Evolutionary conservation across 805 yeast species (phyloP).

Genomic region (Metschnikowia shivogae): DNA sequence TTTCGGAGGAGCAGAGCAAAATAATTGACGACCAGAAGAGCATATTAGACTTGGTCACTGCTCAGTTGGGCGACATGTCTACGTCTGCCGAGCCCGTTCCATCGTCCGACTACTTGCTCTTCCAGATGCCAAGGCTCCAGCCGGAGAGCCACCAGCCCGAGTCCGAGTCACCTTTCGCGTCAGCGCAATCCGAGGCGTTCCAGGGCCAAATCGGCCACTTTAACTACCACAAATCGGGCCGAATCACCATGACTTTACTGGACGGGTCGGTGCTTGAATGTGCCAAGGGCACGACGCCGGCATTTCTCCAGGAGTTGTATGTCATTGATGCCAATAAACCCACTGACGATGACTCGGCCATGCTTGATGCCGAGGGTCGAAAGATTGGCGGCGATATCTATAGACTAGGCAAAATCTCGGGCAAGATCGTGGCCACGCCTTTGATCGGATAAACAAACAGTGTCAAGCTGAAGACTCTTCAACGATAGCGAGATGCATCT

Average conservation of each 20-base stretch:
- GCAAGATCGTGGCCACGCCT: conserved; percentile 20
- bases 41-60: conserved; percentile 26
- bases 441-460: conserved; percentile 3
- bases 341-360: conserved; percentile 23
- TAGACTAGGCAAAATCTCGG: conserved; percentile 15
- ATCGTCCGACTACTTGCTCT: conserved; percentile 27
- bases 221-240: conserved; percentile 81
- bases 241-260: conserved; percentile 69
- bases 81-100: conserved; percentile 12
- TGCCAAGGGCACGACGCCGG: conserved; percentile 62
- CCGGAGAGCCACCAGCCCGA: conserved; percentile 30
- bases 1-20: conserved; percentile 29
- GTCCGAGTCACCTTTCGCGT: conserved; percentile 10
- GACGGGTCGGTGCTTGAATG: conserved; percentile 60
- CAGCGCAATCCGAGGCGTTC: conserved; percentile 9
- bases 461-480: not conserved
- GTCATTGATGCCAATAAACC: conserved; percentile 40
- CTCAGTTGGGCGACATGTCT: conserved; percentile 20
- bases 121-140: conserved; percentile 48
- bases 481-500: too few species aligned
- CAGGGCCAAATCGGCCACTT: conserved; percentile 68
- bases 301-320: conserved; percentile 71
- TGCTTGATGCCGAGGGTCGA: conserved; percentile 15
- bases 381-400: conserved; percentile 16
- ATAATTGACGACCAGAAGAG: conserved; percentile 29